Percentiles rank a stretch among this genome's conserved stretches.
These are phyloP conservation scores for Diutina scorzettiae DNA, from an alignment of 1,139 yeast species.

Conservation along the genomic window DNA sequence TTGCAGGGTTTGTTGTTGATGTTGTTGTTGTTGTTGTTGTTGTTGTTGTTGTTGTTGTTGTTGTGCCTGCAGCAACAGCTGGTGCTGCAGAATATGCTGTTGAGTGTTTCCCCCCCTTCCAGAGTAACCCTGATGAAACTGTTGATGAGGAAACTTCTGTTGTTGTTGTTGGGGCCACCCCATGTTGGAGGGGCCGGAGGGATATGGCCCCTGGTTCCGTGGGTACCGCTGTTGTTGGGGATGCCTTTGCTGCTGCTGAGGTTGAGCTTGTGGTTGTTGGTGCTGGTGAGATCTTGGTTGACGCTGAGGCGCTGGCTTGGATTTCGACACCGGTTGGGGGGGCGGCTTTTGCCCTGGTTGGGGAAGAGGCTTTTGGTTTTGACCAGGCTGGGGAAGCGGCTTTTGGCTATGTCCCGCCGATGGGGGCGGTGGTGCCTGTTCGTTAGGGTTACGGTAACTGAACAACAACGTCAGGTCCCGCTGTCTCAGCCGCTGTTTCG, in stretches of 20 bases:
- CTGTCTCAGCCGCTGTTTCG: background rate
- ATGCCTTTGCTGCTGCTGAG: constrained; percentile 9
- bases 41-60: background rate
- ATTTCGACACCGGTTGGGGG: no score
- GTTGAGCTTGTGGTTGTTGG: constrained; percentile 7
- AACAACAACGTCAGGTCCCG: constrained; percentile 3
- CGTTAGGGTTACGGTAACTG: constrained; percentile 4
- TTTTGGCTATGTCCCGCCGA: background rate
- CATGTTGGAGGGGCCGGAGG: background rate
- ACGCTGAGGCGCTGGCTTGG: constrained; percentile 6
- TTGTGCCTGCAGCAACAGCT: background rate
- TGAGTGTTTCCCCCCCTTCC: no score
- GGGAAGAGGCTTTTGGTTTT: constrained; percentile 8
- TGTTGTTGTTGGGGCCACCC: background rate
- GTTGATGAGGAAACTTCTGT: background rate
- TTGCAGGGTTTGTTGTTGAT: no score
- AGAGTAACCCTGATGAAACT: background rate
- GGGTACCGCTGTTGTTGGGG: background rate
- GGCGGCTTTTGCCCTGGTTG: background rate
- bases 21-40: background rate
- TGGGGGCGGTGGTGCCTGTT: background rate
- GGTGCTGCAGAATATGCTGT: background rate
- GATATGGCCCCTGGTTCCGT: background rate
- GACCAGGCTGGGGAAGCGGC: constrained; percentile 8
- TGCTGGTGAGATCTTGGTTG: constrained; percentile 4